phyloP scores from a whole-genome alignment of 75 land plant genomes.

The Selaginella tamariscina region DNA sequence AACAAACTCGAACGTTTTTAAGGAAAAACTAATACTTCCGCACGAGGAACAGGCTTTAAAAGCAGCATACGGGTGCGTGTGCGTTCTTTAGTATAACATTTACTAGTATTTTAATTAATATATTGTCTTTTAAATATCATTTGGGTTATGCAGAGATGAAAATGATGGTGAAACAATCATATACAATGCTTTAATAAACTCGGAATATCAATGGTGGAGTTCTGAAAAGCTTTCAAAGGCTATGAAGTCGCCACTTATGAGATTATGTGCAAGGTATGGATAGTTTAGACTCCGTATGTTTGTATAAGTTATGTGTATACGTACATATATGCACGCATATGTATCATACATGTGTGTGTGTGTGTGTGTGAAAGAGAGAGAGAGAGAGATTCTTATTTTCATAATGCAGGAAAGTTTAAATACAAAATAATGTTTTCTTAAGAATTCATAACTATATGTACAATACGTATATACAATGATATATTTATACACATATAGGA shows the following conservation, averaged over 20 bases:
- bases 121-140: no score
- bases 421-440: no score
- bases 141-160: constrained; percentile 39
- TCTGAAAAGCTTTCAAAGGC: constrained; percentile 32
- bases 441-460: no score
- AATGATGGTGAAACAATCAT: constrained; percentile 24
- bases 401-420: no score
- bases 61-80: constrained; percentile 21
- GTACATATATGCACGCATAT: no score
- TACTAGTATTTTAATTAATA: neutral
- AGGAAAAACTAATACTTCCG: constrained; percentile 50
- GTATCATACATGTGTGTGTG: no score
- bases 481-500: no score
- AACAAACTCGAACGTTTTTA: constrained; percentile 25
- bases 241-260: constrained; percentile 44
- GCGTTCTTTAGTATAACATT: neutral
- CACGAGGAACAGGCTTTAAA: constrained; percentile 49
- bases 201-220: constrained; percentile 41
- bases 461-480: no score
- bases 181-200: constrained; percentile 35
- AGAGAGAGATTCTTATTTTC: no score
- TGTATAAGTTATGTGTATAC: neutral
- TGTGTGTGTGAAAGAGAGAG: no score
- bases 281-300: neutral
- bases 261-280: constrained; percentile 66